These are phyloP conservation scores for Boletus eberwhitei DNA, from an alignment of 768 basidiomycete genomes.

Conservation along the genomic window DNA sequence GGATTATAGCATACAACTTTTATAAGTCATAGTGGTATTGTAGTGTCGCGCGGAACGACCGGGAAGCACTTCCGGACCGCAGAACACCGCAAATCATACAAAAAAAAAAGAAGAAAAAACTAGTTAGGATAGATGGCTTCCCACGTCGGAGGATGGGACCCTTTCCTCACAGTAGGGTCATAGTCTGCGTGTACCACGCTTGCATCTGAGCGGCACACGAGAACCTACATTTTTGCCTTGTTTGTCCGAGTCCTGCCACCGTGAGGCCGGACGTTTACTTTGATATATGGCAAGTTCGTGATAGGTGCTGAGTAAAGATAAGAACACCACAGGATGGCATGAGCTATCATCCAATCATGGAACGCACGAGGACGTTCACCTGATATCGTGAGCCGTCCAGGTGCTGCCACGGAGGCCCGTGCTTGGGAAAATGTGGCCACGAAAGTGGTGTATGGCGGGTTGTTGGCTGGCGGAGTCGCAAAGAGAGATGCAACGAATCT, in stretches of 20 bases:
- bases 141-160: not conserved
- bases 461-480: not conserved
- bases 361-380: not conserved
- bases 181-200: no score
- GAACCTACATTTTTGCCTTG: not conserved
- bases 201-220: not conserved
- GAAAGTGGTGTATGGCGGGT: not conserved
- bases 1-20: not conserved
- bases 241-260: not conserved
- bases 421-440: not conserved
- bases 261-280: not conserved
- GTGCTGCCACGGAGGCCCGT: not conserved
- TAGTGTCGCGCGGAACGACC: not conserved
- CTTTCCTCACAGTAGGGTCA: not conserved
- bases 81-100: not conserved
- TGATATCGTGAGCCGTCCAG: not conserved
- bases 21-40: no score
- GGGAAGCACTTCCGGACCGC: not conserved
- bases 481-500: not conserved
- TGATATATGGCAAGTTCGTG: not conserved
- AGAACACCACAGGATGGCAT: not conserved
- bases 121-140: not conserved
- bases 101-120: no score
- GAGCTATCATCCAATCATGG: not conserved
- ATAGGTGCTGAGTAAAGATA: not conserved